Conservation (phyloP, 169 alveolate genomes). For the Perkinsus olseni region DNA sequence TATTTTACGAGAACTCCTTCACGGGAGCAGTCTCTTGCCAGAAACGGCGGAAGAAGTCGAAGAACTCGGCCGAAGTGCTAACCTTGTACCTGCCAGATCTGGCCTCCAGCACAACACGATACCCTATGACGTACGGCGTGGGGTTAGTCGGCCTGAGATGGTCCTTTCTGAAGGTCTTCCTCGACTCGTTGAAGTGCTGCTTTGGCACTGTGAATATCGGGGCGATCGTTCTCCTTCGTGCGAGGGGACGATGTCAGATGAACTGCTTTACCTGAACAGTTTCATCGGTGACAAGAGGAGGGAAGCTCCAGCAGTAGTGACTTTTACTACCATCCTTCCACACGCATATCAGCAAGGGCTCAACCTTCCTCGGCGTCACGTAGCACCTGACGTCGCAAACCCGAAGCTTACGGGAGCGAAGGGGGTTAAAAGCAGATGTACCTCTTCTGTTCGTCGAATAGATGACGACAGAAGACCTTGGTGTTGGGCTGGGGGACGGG, state of each 20-base stretch:
- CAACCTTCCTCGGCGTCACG: slow-evolving; percentile 27
- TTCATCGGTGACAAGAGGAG: neutral
- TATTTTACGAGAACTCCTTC: neutral
- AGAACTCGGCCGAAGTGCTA: neutral
- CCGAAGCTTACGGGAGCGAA: neutral
- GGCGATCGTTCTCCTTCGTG: neutral
- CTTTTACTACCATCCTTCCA: neutral
- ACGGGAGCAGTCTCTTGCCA: neutral
- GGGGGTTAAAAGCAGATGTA: neutral
- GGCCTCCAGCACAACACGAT: neutral
- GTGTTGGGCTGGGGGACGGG: slow-evolving; percentile 2
- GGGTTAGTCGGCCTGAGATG: neutral
- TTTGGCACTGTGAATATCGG: neutral
- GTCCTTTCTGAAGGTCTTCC: neutral
- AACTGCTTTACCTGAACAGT: neutral
- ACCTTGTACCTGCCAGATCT: neutral
- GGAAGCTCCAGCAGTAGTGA: neutral
- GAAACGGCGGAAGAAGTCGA: neutral
- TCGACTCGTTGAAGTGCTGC: neutral
- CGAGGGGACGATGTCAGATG: neutral
- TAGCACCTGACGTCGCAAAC: slow-evolving; percentile 11
- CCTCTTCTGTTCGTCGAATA: slow-evolving; percentile 35
- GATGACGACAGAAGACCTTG: slow-evolving; percentile 27
- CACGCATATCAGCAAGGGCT: slow-evolving; percentile 4
- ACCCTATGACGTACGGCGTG: neutral